Evolutionary conservation across 805 yeast species (phyloP), one percentile per base, ranked within the genome.

Genomic region (Schwanniomyces sp.): DNA sequence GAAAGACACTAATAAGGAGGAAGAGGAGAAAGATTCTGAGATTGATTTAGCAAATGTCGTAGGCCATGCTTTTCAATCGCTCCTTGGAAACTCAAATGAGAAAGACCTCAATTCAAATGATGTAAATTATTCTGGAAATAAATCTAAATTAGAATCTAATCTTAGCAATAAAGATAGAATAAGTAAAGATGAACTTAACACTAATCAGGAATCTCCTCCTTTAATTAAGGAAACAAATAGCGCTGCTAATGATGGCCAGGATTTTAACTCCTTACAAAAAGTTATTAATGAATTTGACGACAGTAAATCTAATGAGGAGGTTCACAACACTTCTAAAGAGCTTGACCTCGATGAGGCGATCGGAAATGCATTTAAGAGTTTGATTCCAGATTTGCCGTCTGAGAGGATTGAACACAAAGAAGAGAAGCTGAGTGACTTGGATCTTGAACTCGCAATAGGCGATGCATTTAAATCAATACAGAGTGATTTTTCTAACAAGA

Each of bases 401-500:
- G 17, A 17, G 24, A 16, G 24, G 9, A 7, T 14, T n/a, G 44
- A 49, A 1, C 27, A 42, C 16, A 42, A 40, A 30, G 38, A 21
- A 26, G 51, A 53, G 17, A 50, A 49, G 14, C 36, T 32, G 21
- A 61, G 52, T 17, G 69, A 64, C 40, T 26, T 55, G 2, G 69
- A 60, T 38, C 57, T 67, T 25, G 66, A 68, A 48, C 58, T 57
- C 40, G 75, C 75, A 30, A 70, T 72, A 44, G 75, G 74, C 18
- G 64, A 66, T 53, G 77, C 72, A 2, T 67, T 72, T 48, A 61
- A 56, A 44, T 53, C 63, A 7, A 45, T 51, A n/a, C 43, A 43
- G 30, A 21, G 21, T 7, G 21, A 37, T 24, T 32, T 32, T 32
- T 16, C 44, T 12, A 14, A 41, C 4, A 21, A 16, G 11, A 29